Conservation (phyloP, 306 rosid species). For the Rosa multiflora region DNA sequence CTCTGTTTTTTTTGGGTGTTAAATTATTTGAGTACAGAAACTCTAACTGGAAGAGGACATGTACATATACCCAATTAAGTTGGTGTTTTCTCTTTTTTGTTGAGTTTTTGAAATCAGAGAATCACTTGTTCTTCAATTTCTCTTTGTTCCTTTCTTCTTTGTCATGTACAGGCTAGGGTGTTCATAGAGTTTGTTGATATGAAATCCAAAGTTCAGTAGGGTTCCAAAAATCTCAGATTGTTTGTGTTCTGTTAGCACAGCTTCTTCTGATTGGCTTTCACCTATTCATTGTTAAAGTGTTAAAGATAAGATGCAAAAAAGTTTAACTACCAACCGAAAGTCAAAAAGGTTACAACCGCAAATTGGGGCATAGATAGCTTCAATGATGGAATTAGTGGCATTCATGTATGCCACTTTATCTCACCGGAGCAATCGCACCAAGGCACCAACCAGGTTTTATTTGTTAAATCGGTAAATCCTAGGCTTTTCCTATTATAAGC, state of each 20-base stretch:
- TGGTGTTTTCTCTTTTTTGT: conserved; percentile 4
- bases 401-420: background rate
- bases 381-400: background rate
- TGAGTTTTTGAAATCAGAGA: background rate
- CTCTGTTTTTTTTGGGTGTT: conserved; percentile 6
- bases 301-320: background rate
- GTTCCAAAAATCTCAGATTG: background rate
- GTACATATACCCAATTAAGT: conserved; percentile 20
- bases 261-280: background rate
- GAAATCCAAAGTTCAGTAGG: background rate
- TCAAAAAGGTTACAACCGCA: conserved; percentile 12
- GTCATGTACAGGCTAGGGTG: background rate
- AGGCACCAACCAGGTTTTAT: background rate
- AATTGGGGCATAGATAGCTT: conserved; percentile 12
- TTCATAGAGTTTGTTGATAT: background rate
- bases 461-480: too few species aligned
- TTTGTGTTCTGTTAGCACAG: background rate
- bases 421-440: background rate
- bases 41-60: conserved; percentile 22
- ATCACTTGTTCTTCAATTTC: conserved; percentile 5
- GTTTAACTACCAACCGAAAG: conserved; percentile 20
- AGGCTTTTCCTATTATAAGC: too few species aligned
- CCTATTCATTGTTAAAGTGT: background rate
- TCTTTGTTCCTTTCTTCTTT: background rate
- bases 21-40: conserved; percentile 17